Percentiles rank a stretch among this genome's conserved stretches.
phyloP scores from a whole-genome alignment of 2,329 filamentous ascomycete genomes.

The Cucurbitaria berberidis region DNA sequence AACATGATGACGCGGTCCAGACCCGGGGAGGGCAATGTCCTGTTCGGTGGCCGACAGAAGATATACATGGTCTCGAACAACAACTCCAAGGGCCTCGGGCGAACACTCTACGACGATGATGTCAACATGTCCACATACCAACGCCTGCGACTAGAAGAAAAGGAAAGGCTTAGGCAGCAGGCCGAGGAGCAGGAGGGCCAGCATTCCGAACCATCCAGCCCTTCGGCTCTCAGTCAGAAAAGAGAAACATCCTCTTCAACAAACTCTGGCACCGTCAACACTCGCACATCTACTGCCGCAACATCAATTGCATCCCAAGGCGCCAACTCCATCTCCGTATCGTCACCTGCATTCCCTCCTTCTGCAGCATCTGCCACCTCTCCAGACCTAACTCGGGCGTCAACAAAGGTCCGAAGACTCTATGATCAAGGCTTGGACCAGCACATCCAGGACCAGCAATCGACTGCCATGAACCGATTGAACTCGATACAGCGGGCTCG shows the following conservation, averaged over 20 bases:
- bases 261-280: slow-evolving; percentile 70
- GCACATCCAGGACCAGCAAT: slow-evolving; percentile 80
- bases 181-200: slow-evolving; percentile 47
- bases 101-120: slow-evolving; percentile 84
- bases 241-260: slow-evolving; percentile 86
- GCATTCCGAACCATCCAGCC: slow-evolving; percentile 56
- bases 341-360: slow-evolving; percentile 35
- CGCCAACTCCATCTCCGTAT: slow-evolving; percentile 43
- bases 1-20: slow-evolving; percentile 86
- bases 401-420: slow-evolving; percentile 74
- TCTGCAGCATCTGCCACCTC: slow-evolving; percentile 35
- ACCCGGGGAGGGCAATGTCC: slow-evolving; percentile 84
- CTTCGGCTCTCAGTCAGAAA: slow-evolving; percentile 70
- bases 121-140: slow-evolving; percentile 84
- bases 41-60: slow-evolving; percentile 96
- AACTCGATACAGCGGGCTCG: slow-evolving; percentile 75
- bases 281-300: slow-evolving; percentile 80
- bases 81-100: slow-evolving; percentile 56
- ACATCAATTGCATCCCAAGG: slow-evolving; percentile 84
- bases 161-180: slow-evolving; percentile 50
- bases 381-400: slow-evolving; percentile 64
- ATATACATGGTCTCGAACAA: slow-evolving; percentile 79
- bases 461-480: slow-evolving; percentile 75
- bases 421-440: slow-evolving; percentile 85
- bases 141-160: slow-evolving; percentile 66